phyloP scores from a whole-genome alignment of 129 eudicot species.

The Solidago caesia region DNA sequence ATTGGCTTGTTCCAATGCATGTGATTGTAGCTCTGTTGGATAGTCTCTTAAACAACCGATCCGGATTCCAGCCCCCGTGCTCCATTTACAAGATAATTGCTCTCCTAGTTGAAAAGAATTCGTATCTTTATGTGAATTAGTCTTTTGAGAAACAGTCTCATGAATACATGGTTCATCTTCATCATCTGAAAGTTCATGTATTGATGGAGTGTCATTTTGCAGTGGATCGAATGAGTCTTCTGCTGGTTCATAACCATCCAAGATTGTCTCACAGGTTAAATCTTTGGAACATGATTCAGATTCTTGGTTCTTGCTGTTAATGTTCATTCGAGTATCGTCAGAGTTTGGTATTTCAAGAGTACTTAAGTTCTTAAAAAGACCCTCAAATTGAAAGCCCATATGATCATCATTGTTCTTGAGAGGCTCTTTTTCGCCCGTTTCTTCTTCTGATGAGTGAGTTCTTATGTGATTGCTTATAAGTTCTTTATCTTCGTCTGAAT shows the following conservation, averaged over 20 bases:
- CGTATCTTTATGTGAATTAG: constrained; percentile 36
- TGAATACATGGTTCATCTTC: constrained; percentile 27
- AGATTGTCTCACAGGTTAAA: constrained; percentile 18
- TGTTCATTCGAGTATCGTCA: constrained; percentile 29
- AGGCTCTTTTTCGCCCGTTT: constrained; percentile 37
- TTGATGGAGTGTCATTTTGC: constrained; percentile 14
- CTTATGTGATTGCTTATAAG: constrained; percentile 42
- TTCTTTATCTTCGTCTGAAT: constrained; percentile 81
- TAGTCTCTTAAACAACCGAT: constrained; percentile 56
- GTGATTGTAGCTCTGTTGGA: constrained; percentile 43
- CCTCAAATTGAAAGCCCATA: constrained; percentile 2
- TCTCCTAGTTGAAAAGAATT: constrained; percentile 40
- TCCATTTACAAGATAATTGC: constrained; percentile 45
- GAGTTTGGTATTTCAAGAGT: constrained; percentile 56
- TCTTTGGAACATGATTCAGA: constrained; percentile 7
- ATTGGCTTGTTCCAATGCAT: constrained; percentile 44
- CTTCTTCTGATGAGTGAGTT: constrained; percentile 76
- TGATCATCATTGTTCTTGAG: constrained; percentile 28
- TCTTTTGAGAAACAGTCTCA: constrained; percentile 31
- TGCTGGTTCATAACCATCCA: constrained; percentile 34
- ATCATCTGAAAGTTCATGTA: constrained; percentile 24
- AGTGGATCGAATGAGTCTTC: constrained; percentile 31
- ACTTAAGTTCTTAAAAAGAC: constrained; percentile 32
- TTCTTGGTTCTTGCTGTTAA: constrained; percentile 12
- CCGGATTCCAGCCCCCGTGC: constrained; percentile 57